Base-by-base conservation (phyloP, 495 filamentous ascomycete species). In the Cercophora samala region DNA sequence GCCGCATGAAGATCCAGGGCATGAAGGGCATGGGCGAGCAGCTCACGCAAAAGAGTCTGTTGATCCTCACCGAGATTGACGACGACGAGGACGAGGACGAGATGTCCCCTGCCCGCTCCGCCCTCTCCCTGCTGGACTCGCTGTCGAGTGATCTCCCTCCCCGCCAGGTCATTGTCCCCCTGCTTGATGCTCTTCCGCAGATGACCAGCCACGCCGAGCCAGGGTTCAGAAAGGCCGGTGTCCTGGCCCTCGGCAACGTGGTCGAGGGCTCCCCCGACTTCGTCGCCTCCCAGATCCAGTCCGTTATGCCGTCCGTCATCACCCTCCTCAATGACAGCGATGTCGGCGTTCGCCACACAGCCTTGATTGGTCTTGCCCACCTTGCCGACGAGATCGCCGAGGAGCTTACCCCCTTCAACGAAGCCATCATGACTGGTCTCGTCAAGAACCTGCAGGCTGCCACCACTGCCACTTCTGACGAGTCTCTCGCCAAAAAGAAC, bases 221-320 rank as follows among this genome's bases (percentile, higher is more conserved):
- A 23, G 89, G 90, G 66, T 90, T 88, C 77, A 88, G 93, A 59
- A 90, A 93, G 76, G 95, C 93, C 53, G 93, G 92, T 77, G 92
- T 97, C 73, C 84, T 98, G 69, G 90, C 95, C 8, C 83, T 99
- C 4, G 95, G 94, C 64, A 96, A 92, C 82, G 93, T 91, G 71
- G 95, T 97, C 62, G 95, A 99, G 79, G 95, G 95, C 68, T 96
- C 95, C 46, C 95, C 95, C 8, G 95, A 97, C 72, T 97, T 97
- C 79, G 90, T 97, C 71, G 90, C 89, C 67, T 95, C 92, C 9
- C 93, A 97, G 82, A 85, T 96, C 73, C 83, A 88, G 73, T 86
- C 89, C 68, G 89, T 97, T 73, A 89, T 97, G 78, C 96, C 95
- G 51, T 83, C 91, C 65, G 88, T 97, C 65, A 82, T 97, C 56